phyloP scores from a whole-genome alignment of 1,284 basidiomycete genomes.

The Apiotrichum mycotoxinovorans region DNA sequence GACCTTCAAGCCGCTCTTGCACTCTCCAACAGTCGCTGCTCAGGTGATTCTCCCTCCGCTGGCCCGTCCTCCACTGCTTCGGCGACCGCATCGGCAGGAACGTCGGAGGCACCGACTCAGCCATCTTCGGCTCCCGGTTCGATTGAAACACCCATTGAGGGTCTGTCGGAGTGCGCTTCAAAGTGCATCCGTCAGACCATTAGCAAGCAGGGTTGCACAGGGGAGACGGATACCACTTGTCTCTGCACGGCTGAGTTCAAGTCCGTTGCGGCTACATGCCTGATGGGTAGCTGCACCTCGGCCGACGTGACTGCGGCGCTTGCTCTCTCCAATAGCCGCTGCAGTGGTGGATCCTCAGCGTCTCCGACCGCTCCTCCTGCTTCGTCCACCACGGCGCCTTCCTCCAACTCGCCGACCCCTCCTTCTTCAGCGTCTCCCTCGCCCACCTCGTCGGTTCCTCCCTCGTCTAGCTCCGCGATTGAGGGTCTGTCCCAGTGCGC shows the following conservation, averaged over 20 bases:
- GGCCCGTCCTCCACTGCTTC: background rate
- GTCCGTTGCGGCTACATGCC: background rate
- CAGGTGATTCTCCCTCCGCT: background rate
- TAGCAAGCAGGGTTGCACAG: slow-evolving; percentile 1
- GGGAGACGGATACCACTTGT: slow-evolving; percentile 1
- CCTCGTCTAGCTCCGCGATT: too few species aligned
- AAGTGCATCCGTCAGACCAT: background rate
- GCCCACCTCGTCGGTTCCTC: too few species aligned
- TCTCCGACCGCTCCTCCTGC: too few species aligned
- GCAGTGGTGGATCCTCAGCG: too few species aligned
- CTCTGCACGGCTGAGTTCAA: slow-evolving; percentile 3
- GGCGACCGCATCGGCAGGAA: too few species aligned
- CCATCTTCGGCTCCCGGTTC: background rate
- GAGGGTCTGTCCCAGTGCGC: too few species aligned
- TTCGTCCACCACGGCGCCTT: too few species aligned
- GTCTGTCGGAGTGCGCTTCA: slow-evolving; percentile 1
- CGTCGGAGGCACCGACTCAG: too few species aligned
- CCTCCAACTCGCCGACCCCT: too few species aligned
- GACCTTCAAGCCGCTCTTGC: slow-evolving; percentile 4
- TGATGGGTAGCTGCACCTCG: background rate
- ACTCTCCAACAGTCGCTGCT: slow-evolving; percentile 2
- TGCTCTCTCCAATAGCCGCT: background rate
- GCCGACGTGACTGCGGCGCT: slow-evolving; percentile 6
- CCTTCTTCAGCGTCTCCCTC: too few species aligned
- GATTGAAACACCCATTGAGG: background rate